Conservation (phyloP, 2,329 filamentous ascomycete species). For the Colletotrichum echinochloae region DNA sequence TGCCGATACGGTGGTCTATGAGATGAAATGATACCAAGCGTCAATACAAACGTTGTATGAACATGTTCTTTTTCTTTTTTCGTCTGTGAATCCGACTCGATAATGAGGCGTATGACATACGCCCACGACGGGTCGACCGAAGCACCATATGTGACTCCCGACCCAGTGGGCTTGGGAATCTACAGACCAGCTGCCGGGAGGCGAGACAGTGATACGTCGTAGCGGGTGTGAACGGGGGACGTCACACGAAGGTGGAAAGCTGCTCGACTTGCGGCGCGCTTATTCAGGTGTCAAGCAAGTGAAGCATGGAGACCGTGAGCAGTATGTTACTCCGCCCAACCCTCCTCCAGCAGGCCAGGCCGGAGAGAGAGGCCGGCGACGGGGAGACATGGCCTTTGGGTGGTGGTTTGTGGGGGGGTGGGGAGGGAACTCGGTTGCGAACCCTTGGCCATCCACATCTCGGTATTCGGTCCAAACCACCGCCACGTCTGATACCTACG, state of each 20-base stretch:
- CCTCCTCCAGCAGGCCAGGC: background rate
- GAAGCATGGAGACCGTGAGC: background rate
- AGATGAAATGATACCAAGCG: slow-evolving; percentile 27
- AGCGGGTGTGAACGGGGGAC: background rate
- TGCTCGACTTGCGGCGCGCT: too few species aligned
- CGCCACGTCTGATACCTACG: background rate
- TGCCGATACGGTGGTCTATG: slow-evolving; percentile 10
- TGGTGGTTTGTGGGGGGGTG: background rate
- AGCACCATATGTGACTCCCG: background rate
- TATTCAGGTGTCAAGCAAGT: background rate
- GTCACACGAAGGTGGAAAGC: background rate
- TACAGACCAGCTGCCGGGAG: background rate
- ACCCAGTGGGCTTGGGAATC: background rate
- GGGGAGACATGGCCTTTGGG: background rate
- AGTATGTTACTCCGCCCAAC: background rate
- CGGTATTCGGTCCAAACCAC: background rate
- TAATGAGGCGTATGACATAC: background rate
- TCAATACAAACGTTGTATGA: background rate
- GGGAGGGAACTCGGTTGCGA: background rate
- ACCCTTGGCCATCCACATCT: background rate
- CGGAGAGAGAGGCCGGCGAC: too few species aligned
- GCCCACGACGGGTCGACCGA: background rate
- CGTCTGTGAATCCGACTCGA: background rate
- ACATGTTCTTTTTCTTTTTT: too few species aligned
- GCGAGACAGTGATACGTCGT: background rate